These are phyloP conservation scores for Hypoxylon rickii DNA, from an alignment of 495 filamentous ascomycete species.

Conservation along the genomic window DNA sequence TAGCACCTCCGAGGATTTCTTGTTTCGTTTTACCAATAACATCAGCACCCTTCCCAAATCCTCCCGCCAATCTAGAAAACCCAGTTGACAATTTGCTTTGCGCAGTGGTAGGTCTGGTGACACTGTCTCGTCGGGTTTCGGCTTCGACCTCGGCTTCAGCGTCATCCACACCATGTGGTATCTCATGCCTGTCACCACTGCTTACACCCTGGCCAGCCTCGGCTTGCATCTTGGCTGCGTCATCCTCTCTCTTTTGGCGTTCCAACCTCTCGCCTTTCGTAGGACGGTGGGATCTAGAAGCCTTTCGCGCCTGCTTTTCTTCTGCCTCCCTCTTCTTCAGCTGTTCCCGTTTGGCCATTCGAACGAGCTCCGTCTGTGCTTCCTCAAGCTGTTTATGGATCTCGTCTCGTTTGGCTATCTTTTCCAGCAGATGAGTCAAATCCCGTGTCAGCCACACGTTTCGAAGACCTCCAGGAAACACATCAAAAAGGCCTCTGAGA, in stretches of 20 bases:
- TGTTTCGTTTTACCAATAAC: constrained; percentile 42
- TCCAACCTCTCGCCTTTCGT: constrained; percentile 56
- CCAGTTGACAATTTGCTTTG: constrained; percentile 35
- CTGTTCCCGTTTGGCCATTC: constrained; percentile 75
- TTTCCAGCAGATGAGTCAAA: constrained; percentile 83
- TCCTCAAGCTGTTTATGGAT: constrained; percentile 75
- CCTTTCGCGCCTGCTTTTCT: constrained; percentile 63
- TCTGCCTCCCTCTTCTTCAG: constrained; percentile 66
- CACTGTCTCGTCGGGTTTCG: constrained; percentile 14
- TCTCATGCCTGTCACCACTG: constrained; percentile 81
- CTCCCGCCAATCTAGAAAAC: constrained; percentile 44
- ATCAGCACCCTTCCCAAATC: constrained; percentile 47
- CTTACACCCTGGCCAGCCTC: constrained; percentile 71
- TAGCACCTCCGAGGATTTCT: constrained; percentile 53
- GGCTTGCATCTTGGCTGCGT: constrained; percentile 63
- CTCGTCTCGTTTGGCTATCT: constrained; percentile 75
- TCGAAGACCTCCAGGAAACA: constrained; percentile 92
- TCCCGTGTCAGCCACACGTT: constrained; percentile 98
- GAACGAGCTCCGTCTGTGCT: constrained; percentile 85
- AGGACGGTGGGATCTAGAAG: constrained; percentile 47
- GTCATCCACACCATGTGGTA: constrained; percentile 72
- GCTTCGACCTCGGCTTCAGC: constrained; percentile 58
- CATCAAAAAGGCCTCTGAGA: constrained; percentile 85
- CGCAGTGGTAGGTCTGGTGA: constrained; percentile 29
- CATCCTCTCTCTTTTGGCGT: constrained; percentile 56